phyloP scores from a whole-genome alignment of 768 basidiomycete genomes.

The Lactifluus pinguis region DNA sequence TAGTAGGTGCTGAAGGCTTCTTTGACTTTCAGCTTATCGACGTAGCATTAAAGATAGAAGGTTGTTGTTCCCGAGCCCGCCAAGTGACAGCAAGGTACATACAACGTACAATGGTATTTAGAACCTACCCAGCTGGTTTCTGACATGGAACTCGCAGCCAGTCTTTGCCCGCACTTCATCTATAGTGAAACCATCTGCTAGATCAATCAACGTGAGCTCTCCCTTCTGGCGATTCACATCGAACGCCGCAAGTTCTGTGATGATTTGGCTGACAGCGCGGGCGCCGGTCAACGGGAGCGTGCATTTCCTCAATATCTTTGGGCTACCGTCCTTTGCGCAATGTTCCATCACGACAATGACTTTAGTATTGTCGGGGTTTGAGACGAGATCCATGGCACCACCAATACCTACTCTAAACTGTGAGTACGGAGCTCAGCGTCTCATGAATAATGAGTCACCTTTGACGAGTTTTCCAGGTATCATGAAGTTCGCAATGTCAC shows the following conservation, averaged over 20 bases:
- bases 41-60: background rate
- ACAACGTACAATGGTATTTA: constrained; percentile 21
- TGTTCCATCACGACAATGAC: constrained; percentile 89
- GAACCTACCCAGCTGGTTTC: constrained; percentile 38
- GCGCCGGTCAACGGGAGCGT: constrained; percentile 84
- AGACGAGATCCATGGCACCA: constrained; percentile 94
- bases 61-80: background rate
- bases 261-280: constrained; percentile 78
- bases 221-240: constrained; percentile 73
- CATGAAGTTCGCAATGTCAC: constrained; percentile 98
- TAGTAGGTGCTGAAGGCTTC: background rate
- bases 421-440: background rate
- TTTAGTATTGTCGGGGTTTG: constrained; percentile 92
- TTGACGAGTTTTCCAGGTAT: constrained; percentile 91
- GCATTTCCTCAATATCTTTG: constrained; percentile 80
- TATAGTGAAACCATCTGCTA: constrained; percentile 76
- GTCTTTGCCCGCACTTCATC: constrained; percentile 86
- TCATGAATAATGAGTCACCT: constrained; percentile 31
- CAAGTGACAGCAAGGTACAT: background rate
- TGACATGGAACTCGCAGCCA: constrained; percentile 67
- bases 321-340: constrained; percentile 79
- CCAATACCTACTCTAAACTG: constrained; percentile 60
- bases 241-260: constrained; percentile 91
- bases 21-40: background rate
- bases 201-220: constrained; percentile 63